These are phyloP conservation scores for Draba incana DNA, from an alignment of 345 rosid genomes.

Conservation along the genomic window DNA sequence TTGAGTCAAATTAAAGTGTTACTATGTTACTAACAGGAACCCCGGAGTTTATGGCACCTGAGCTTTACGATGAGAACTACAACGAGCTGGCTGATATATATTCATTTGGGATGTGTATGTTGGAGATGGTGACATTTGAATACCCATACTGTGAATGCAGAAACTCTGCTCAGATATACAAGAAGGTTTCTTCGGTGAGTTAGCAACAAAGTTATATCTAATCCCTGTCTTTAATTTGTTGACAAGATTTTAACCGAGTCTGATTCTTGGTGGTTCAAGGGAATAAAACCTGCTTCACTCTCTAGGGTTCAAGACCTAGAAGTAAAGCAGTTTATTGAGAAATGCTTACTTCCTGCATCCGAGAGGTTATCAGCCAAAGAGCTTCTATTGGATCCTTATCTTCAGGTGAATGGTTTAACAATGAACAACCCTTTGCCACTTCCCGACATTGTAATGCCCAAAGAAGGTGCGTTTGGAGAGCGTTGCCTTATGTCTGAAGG, in stretches of 20 bases:
- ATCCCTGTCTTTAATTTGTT: neutral
- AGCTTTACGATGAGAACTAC: conserved; percentile 80
- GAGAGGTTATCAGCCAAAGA: conserved; percentile 78
- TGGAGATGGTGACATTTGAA: conserved; percentile 87
- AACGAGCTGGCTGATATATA: conserved; percentile 80
- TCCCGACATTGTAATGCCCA: conserved; percentile 70
- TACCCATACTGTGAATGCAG: conserved; percentile 81
- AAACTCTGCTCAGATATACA: conserved; percentile 88
- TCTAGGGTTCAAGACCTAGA: conserved; percentile 68
- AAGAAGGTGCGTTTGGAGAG: conserved; percentile 65
- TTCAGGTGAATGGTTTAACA: conserved; percentile 57
- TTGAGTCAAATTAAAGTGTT: conserved; percentile 19
- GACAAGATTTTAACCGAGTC: neutral
- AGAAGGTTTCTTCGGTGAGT: conserved; percentile 85
- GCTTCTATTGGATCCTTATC: conserved; percentile 74
- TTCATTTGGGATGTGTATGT: conserved; percentile 89
- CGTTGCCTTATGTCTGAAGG: conserved; percentile 84
- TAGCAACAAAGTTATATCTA: conserved; percentile 9
- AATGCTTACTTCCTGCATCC: conserved; percentile 80
- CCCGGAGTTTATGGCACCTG: conserved; percentile 96
- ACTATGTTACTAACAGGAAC: conserved; percentile 53
- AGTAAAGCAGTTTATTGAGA: conserved; percentile 78
- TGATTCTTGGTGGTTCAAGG: conserved; percentile 48
- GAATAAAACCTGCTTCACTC: conserved; percentile 85
- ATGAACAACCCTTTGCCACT: conserved; percentile 56